Evolutionary conservation across 768 basidiomycete species (phyloP), one percentile per base, ranked within the genome.

Genomic region (Podaxis sp.): DNA sequence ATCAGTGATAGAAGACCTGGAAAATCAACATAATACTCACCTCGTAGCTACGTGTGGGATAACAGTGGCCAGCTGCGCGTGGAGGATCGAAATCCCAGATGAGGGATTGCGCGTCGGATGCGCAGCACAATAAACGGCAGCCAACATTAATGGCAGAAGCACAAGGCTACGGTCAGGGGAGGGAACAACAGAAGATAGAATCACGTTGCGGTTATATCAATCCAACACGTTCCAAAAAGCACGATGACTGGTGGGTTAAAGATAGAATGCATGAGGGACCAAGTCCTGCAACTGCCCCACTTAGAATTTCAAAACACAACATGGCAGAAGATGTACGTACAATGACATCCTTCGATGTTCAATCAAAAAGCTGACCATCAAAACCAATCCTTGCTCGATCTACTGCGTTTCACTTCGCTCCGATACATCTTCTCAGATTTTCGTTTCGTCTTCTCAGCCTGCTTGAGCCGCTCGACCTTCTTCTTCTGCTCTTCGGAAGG

Each of bases 401-500:
- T 67, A 23, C 68, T 67, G 63, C 74, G 74, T 68, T 87, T 88
- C 18, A 82, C 72, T 2, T 75, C 72, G 64, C 83, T 85, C 58
- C 82, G 74, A 62, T 79, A 72, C 50, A 76, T 76, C 71, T 90
- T 90, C 25, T 82, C 79, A 48, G 67, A 64, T 55, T 79, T 77
- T 21, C 82, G 73, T 38, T 77, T 76, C 1, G 71, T 77, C 61
- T 83, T 80, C 4, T 82, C 81, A 1, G 74, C 78, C 62, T 75
- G 75, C 55, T 79, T 70, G 1, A 84, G 65, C 3, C 60, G 67
- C 37, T 73, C 77, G 1, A 89, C 84, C 28, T 79, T 84, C 68
- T 81, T 78, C 68, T 78, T 79, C 66, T 86, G 85, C 55, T 77
- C 80, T 62, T 76, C 77, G 0, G 85, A 79, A 3, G 88, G 78